Evolutionary conservation across 73 alveolate species (phyloP), one percentile per base, ranked within the genome.

Genomic region (Paramecium tetraurelia): DNA sequence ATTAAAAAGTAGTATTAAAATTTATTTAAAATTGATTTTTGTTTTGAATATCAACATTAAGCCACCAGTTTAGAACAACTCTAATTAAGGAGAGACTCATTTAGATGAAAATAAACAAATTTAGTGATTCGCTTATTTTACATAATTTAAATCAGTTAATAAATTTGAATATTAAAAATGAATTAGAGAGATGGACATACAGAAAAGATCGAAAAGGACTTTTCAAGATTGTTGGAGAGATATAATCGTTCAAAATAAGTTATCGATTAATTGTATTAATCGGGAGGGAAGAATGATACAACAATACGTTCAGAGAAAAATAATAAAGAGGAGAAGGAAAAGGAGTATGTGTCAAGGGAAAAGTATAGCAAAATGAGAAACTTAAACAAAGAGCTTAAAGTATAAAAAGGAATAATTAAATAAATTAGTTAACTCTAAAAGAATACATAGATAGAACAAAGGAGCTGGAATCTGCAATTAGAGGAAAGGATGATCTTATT

Each of bases 171-270:
- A 44, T 80, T 40, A 41, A 43, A 75, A 75, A 75, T 75, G 87
- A 75, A 75, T 41, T 6, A 35, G 31, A 44, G 76, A 10, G 57
- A 80, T 33, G 90, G 57, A 24, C 18, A 48, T 5, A 43, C 46
- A 80, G 76, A 80, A 24, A 80, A 80, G 44, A 80, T 80, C 46
- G 90, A 80, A 24, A 43, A 80, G 33, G 90, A 80, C 57, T 80
- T 80, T 63, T 80, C 90, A 43, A 40, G 90, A n/a, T 35, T 80
- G 9, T 27, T 80, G 70, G 90, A 80, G 16, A 41, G 90, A 80
- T 80, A 80, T 20, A 40, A 80, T 41, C 70, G 90, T 8, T 80
- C 90, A 43, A 80, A 46, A 80, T 80, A 80, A 46, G 90, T 80
- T 31, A 80, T 80, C 24, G 90, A 80, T 46, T 80, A 80, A 46